Evolutionary conservation across 2,329 filamentous ascomycete genomes (phyloP).

Genomic region (Emydomyces testavorans): DNA sequence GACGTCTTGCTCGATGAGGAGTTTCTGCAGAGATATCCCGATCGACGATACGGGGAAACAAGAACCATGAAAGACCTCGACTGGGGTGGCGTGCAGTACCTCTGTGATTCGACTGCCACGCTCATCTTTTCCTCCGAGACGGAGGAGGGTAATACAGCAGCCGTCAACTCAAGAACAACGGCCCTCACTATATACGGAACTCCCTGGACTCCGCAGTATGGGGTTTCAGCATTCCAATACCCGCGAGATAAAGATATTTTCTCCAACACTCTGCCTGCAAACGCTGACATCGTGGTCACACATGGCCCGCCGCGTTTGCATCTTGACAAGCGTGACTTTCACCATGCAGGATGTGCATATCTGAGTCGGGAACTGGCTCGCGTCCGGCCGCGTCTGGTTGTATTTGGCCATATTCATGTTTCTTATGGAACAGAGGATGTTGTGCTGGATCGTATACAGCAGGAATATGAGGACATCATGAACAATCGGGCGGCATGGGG

Average conservation of each 20-base stretch:
- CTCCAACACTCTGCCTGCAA: conserved; percentile 16
- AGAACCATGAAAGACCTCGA: conserved; percentile 16
- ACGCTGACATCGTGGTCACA: conserved; percentile 19
- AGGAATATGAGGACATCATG: conserved; percentile 3
- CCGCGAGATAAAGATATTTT: conserved; percentile 17
- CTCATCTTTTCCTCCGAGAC: conserved; percentile 11
- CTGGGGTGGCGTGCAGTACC: conserved; percentile 17
- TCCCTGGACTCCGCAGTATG: conserved; percentile 18
- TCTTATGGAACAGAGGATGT: conserved; percentile 15
- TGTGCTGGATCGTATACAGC: conserved; percentile 1
- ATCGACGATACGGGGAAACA: conserved; percentile 12
- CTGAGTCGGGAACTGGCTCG: conserved; percentile 18
- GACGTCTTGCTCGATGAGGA: conserved; percentile 25
- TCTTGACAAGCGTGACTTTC: conserved; percentile 17
- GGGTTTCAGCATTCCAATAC: conserved; percentile 21
- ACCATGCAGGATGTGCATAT: conserved; percentile 17
- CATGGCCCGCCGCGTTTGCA: conserved; percentile 19
- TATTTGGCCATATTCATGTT: conserved; percentile 22
- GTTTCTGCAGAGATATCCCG: conserved; percentile 14
- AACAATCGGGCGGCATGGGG: no score
- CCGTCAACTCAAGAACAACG: not conserved
- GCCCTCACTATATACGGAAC: conserved; percentile 18
- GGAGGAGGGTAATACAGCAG: not conserved
- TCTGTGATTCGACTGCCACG: conserved; percentile 15
- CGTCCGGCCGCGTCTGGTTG: conserved; percentile 18